These are phyloP conservation scores for Orbilia quercus DNA, from an alignment of 2,329 filamentous ascomycete genomes.

Conservation along the genomic window DNA sequence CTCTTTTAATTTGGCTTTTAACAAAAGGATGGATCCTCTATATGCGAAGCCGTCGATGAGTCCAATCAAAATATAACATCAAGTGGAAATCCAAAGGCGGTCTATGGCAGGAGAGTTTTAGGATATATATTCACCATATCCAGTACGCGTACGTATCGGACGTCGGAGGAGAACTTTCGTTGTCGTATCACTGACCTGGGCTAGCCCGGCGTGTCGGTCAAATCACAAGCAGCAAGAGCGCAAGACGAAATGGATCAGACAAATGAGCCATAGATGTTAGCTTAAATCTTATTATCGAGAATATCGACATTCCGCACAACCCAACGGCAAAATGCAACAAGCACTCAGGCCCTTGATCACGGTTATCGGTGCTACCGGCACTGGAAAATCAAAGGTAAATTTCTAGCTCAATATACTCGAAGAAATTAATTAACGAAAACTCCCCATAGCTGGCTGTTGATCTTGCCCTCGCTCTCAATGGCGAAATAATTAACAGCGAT, in stretches of 20 bases:
- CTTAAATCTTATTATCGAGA: too few species aligned
- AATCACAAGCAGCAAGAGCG: too few species aligned
- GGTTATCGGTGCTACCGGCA: constrained; percentile 89
- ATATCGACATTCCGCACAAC: too few species aligned
- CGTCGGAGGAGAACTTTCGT: too few species aligned
- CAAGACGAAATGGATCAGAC: not conserved
- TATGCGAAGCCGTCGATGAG: too few species aligned
- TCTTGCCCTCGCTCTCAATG: constrained; percentile 82
- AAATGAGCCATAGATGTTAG: not conserved
- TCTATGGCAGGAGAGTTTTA: too few species aligned
- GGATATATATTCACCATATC: too few species aligned
- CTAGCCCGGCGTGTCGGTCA: too few species aligned
- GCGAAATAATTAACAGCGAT: constrained; percentile 96
- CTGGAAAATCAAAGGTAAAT: constrained; percentile 86
- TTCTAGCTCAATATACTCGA: constrained; percentile 1
- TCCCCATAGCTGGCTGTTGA: constrained; percentile 83
- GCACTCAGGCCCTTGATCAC: constrained; percentile 73
- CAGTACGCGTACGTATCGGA: too few species aligned
- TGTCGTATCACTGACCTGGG: too few species aligned
- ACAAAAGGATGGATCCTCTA: not conserved
- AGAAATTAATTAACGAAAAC: not conserved
- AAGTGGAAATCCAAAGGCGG: too few species aligned
- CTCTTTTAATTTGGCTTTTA: not conserved
- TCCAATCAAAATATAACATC: too few species aligned
- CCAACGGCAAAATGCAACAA: constrained; percentile 36